Base-by-base conservation (phyloP, 140 eudicot genomes). In the Ambrosia hybrid region DNA sequence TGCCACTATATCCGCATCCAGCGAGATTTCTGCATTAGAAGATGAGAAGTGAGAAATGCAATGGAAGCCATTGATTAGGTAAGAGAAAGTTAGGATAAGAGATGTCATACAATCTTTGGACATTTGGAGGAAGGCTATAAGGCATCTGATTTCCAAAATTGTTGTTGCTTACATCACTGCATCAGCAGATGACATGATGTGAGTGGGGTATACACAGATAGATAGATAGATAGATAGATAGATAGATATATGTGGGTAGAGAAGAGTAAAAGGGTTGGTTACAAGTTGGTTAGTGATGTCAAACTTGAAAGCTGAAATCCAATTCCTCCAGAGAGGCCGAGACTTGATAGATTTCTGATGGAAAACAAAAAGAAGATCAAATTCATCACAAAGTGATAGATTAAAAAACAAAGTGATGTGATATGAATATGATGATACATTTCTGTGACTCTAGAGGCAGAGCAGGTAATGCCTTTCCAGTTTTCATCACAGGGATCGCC, bases 141-240 rank as follows among this genome's bases (percentile, higher is more conserved):
- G 94, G 94, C 61, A 87, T 84, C 71, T 83, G 85, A 73, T 80
- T 83, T 70, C 83, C 79, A 68, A 87, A 78, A 59, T 84, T 63
- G 72, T 87, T 87, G 71, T 82, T 65, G 84, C 90, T 87, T 72
- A 87, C 65, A 73, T 87, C 94, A 80, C 94, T 87, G 90, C 74
- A 77, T 63, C 73, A 81, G 55, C 75, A 46, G 62, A 78, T 55
- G 12, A 34, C 39, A 57, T 26, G 45, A 68, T 57, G 69, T 76
- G 8, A 48, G 39, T 21, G 10, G 43, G 26, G 4, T 45, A 70
- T 52, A 70, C 41, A 15, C 59, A 49, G 59, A 0, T 5, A 21
- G 26, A 21, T 21, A 21, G 26, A 21, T 21, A 21, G 26, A 21
- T 21, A 21, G 0, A 21, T 21, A n/a, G n/a, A n/a, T n/a, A n/a